phyloP scores from a whole-genome alignment of 768 basidiomycete genomes.

The Agrocybe praecox region DNA sequence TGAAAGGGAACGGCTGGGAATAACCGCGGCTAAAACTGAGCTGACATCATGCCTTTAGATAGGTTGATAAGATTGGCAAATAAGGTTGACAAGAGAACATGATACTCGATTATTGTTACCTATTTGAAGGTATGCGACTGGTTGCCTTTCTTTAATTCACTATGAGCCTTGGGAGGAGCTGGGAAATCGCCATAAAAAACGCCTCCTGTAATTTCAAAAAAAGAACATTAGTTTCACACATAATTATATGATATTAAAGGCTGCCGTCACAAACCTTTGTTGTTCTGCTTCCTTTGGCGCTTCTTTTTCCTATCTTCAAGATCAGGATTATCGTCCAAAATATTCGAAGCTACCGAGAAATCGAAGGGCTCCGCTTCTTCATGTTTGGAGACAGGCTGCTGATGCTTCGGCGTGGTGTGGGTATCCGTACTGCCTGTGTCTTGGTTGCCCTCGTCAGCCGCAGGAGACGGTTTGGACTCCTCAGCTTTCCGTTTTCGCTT shows the following conservation, averaged over 20 bases:
- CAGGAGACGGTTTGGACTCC: neutral
- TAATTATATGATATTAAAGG: neutral
- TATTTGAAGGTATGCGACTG: constrained; percentile 71
- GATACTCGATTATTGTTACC: neutral
- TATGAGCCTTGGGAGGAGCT: constrained; percentile 64
- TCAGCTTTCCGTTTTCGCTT: constrained; percentile 59
- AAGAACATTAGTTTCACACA: constrained; percentile 1
- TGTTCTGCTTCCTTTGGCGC: constrained; percentile 40
- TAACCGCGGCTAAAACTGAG: no score
- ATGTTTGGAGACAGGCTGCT: constrained; percentile 20
- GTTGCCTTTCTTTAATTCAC: constrained; percentile 70
- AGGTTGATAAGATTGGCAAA: no score
- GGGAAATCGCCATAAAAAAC: constrained; percentile 60
- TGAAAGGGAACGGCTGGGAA: no score
- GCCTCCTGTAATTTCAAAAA: constrained; percentile 33
- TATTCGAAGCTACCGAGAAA: constrained; percentile 68
- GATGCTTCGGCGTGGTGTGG: neutral
- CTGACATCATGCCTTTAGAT: no score
- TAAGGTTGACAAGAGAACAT: neutral
- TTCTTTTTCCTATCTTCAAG: constrained; percentile 49
- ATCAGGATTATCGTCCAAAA: constrained; percentile 61
- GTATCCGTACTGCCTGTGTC: constrained; percentile 11
- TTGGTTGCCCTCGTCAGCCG: neutral
- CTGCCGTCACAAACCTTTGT: constrained; percentile 27
- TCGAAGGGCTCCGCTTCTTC: constrained; percentile 57